These are phyloP conservation scores for Triangularia setosa DNA, from an alignment of 2,329 filamentous ascomycete species.

Conservation along the genomic window DNA sequence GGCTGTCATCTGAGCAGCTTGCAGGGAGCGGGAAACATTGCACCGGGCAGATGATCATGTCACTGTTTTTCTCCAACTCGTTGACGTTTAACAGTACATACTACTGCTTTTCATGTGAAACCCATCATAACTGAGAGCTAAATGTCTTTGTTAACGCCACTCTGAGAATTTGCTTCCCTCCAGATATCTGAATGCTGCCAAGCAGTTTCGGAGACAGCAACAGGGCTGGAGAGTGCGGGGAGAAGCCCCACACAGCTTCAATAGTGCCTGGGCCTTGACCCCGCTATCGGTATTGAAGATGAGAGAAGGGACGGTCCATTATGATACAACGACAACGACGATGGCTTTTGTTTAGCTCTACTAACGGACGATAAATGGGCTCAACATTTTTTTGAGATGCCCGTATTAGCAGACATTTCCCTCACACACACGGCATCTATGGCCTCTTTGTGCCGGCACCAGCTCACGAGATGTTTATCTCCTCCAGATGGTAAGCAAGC, in stretches of 20 bases:
- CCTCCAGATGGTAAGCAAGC: not conserved
- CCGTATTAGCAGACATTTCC: not conserved
- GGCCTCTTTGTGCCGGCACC: not conserved
- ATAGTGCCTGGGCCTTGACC: not conserved
- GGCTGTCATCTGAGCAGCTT: not conserved
- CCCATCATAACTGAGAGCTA: not conserved
- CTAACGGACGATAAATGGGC: not conserved
- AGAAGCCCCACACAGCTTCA: not conserved
- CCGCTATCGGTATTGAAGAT: not conserved
- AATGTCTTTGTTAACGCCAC: not conserved
- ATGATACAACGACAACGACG: not conserved
- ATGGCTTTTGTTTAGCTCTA: not conserved
- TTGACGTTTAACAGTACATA: not conserved
- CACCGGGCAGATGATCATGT: not conserved
- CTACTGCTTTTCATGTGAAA: not conserved
- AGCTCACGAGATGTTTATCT: not conserved
- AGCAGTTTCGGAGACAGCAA: not conserved
- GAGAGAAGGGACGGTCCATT: not conserved
- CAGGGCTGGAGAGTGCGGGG: not conserved
- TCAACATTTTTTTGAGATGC: not conserved
- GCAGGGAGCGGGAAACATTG: not conserved
- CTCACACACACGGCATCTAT: not conserved
- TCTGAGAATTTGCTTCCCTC: not conserved
- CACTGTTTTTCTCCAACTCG: not conserved
- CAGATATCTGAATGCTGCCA: not conserved